Evolutionary conservation across 1,139 yeast species (phyloP).

Genomic region (Saccharomyces pastorianus): DNA sequence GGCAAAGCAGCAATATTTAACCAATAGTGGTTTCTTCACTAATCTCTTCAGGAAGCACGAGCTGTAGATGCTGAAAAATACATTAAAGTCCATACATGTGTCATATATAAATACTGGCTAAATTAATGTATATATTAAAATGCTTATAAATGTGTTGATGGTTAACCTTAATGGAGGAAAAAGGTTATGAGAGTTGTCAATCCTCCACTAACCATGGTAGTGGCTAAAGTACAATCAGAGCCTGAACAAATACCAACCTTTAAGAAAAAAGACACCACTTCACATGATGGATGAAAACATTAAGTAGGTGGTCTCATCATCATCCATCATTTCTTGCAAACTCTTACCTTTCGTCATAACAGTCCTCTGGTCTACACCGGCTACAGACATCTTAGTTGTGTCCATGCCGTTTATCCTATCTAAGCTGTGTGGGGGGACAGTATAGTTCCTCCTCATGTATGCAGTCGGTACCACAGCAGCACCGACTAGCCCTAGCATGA

Average conservation of each 20-base stretch:
- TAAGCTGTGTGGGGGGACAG: slow-evolving; percentile 7
- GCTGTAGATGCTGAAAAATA: not conserved
- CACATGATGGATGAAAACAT: slow-evolving; percentile 26
- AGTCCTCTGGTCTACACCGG: not conserved
- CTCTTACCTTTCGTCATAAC: slow-evolving; percentile 2
- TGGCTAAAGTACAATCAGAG: not conserved
- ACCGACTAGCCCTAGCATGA: slow-evolving; percentile 21
- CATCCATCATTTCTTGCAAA: slow-evolving; percentile 8
- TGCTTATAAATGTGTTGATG: not conserved
- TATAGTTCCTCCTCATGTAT: slow-evolving; percentile 14
- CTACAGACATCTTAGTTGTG: slow-evolving; percentile 2
- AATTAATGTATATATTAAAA: not conserved
- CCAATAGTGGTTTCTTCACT: not conserved
- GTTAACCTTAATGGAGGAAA: not conserved
- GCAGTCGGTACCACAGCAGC: slow-evolving; percentile 26
- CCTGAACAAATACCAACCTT: not conserved
- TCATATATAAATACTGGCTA: not conserved
- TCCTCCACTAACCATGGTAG: not conserved
- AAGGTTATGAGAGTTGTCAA: not conserved
- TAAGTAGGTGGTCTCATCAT: slow-evolving; percentile 20
- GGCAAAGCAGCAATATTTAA: not conserved
- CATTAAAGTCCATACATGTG: not conserved
- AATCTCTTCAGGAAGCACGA: not conserved
- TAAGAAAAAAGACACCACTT: not conserved
- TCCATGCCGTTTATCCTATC: slow-evolving; percentile 3